A percentile compares a stretch with the other conserved stretches of the same genome.
Conservation (phyloP, 2,329 filamentous ascomycete species). For the Xylaria sp. region DNA sequence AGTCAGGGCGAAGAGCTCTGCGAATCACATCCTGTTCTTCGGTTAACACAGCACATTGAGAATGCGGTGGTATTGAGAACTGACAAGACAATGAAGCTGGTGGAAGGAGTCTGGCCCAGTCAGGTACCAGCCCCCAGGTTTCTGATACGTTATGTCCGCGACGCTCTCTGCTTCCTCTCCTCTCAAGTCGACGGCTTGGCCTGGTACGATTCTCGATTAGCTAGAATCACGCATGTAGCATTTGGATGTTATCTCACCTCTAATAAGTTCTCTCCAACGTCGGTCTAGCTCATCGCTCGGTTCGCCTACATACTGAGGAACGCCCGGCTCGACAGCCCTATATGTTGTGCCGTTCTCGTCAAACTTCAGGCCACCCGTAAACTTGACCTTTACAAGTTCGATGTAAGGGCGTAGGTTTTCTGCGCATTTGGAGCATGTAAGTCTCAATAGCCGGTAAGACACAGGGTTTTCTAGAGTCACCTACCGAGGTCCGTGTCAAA, state of each 20-base stretch:
- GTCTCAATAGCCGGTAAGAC: background rate
- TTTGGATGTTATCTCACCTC: background rate
- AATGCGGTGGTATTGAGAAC: no score
- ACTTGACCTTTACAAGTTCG: slow-evolving; percentile 8
- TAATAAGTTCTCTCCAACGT: slow-evolving; percentile 11
- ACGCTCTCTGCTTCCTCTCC: slow-evolving; percentile 15
- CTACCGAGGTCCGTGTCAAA: slow-evolving; percentile 17
- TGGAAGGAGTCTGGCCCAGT: slow-evolving; percentile 17
- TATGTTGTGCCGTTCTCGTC: slow-evolving; percentile 18
- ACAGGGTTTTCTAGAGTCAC: background rate
- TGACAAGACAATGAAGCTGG: slow-evolving; percentile 21
- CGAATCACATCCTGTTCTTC: slow-evolving; percentile 13
- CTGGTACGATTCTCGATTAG: background rate
- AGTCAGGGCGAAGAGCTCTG: slow-evolving; percentile 19
- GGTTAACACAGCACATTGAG: no score
- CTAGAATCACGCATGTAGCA: background rate
- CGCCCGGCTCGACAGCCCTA: background rate
- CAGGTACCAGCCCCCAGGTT: slow-evolving; percentile 16
- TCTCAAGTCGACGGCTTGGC: slow-evolving; percentile 10
- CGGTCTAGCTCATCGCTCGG: slow-evolving; percentile 13
- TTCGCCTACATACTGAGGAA: slow-evolving; percentile 18
- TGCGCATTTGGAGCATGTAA: background rate
- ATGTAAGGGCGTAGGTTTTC: slow-evolving; percentile 9
- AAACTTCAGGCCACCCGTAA: slow-evolving; percentile 20
- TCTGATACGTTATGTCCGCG: slow-evolving; percentile 10